Conservation (phyloP, 176 grass and related monocot genomes). For the Paspalum vaginatum region DNA sequence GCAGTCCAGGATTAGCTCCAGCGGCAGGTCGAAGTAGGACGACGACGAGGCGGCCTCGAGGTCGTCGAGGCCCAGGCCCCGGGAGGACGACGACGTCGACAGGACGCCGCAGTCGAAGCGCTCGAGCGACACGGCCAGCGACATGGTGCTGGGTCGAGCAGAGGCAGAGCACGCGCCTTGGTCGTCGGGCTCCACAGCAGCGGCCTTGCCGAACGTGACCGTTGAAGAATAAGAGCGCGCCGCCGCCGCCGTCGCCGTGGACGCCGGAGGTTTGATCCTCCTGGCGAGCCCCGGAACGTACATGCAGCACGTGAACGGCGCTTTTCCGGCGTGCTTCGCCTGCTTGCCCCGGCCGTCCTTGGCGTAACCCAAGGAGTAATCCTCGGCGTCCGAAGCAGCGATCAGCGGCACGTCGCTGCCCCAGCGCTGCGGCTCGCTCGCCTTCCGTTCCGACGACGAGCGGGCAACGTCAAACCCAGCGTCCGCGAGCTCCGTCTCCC, state of each 20-base stretch:
- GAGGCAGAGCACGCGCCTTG: constrained; percentile 27
- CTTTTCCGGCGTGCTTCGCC: neutral
- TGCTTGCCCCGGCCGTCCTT: constrained; percentile 20
- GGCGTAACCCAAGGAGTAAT: constrained; percentile 33
- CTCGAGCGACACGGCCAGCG: constrained; percentile 65
- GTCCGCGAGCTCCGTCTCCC: neutral
- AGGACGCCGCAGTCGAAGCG: constrained; percentile 58
- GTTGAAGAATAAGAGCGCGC: neutral
- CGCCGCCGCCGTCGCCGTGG: neutral
- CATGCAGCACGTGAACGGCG: constrained; percentile 69
- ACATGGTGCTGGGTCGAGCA: constrained; percentile 47
- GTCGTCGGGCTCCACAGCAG: neutral
- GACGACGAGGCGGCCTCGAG: neutral
- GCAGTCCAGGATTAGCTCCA: constrained; percentile 64
- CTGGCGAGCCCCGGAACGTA: constrained; percentile 61
- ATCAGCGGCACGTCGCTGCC: constrained; percentile 55
- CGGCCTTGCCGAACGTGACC: neutral
- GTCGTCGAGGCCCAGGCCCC: constrained; percentile 25
- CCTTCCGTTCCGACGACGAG: constrained; percentile 37
- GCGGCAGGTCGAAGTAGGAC: constrained; percentile 68
- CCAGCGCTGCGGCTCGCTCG: constrained; percentile 47
- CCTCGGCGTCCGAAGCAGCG: neutral
- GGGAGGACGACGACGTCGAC: constrained; percentile 43
- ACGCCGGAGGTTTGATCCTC: constrained; percentile 39
- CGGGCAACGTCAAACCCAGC: constrained; percentile 35